Evolutionary conservation across 345 rosid genomes (phyloP).

Genomic region (Gossypium herbaceum): DNA sequence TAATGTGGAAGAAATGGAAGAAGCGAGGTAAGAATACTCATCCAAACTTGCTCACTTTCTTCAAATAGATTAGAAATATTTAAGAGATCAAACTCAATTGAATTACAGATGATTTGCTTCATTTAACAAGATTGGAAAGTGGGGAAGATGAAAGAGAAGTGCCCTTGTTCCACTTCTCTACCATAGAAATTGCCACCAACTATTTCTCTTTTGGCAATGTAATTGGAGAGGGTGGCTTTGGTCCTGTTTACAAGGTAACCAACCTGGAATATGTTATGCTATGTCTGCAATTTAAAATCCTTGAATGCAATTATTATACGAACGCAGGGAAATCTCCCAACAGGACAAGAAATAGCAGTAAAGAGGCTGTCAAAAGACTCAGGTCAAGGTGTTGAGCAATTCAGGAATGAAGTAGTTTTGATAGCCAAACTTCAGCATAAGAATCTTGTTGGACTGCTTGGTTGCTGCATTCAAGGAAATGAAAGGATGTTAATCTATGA

Average conservation of each 20-base stretch:
- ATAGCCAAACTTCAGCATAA: slow-evolving; percentile 32
- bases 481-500: slow-evolving; percentile 16
- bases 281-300: neutral
- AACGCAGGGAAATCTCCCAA: slow-evolving; percentile 23
- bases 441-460: slow-evolving; percentile 28
- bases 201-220: neutral
- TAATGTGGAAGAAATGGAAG: slow-evolving; percentile 1
- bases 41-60: neutral
- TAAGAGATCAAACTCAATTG: neutral
- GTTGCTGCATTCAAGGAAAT: slow-evolving; percentile 11
- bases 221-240: slow-evolving; percentile 10
- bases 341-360: slow-evolving; percentile 28
- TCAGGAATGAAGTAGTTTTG: slow-evolving; percentile 28
- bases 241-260: slow-evolving; percentile 17
- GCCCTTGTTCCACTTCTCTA: neutral
- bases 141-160: slow-evolving; percentile 1
- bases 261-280: neutral
- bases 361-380: slow-evolving; percentile 29
- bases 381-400: slow-evolving; percentile 26
- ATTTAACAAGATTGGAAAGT: neutral
- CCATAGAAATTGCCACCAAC: neutral
- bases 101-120: neutral
- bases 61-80: neutral
- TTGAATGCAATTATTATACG: neutral
- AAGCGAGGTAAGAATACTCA: neutral